Percentiles rank a stretch among this genome's conserved stretches.
phyloP scores from a whole-genome alignment of 768 basidiomycete species.

The Podaxis sp. region DNA sequence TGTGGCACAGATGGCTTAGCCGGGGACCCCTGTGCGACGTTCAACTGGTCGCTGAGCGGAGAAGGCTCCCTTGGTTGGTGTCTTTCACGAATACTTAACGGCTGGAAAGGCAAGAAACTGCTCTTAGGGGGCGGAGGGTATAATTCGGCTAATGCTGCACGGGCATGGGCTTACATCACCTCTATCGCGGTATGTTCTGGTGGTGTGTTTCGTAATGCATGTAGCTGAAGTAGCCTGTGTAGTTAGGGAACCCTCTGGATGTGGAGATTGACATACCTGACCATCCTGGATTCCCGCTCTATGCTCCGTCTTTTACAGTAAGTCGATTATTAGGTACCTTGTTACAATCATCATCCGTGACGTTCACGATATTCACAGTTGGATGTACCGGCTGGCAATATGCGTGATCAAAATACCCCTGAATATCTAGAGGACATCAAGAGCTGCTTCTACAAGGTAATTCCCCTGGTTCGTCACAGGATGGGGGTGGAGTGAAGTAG shows the following conservation, averaged over 20 bases:
- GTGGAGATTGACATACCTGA: conserved; percentile 71
- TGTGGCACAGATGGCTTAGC: conserved; percentile 87
- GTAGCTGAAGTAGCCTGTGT: not conserved
- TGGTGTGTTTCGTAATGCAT: not conserved
- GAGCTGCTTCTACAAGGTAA: conserved; percentile 30
- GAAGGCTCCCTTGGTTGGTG: conserved; percentile 73
- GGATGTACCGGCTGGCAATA: conserved; percentile 68
- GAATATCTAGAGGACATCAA: conserved; percentile 49
- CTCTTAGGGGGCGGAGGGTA: conserved; percentile 89
- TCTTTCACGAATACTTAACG: conserved; percentile 41
- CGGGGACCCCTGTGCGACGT: conserved; percentile 72
- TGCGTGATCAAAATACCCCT: conserved; percentile 67
- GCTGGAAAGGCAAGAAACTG: conserved; percentile 59
- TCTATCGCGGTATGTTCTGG: conserved; percentile 56
- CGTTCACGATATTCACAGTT: conserved; percentile 29
- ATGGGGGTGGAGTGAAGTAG: not conserved
- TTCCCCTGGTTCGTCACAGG: conserved; percentile 24
- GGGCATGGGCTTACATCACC: conserved; percentile 84
- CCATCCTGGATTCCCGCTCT: conserved; percentile 65
- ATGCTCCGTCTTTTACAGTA: conserved; percentile 73
- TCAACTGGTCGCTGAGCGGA: conserved; percentile 64
- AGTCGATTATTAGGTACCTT: conserved; percentile 5
- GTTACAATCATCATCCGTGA: not conserved
- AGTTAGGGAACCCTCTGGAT: conserved; percentile 54
- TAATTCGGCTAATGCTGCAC: conserved; percentile 74